Base-by-base conservation (phyloP, 129 eudicot species). In the Flaveria bidentis region DNA sequence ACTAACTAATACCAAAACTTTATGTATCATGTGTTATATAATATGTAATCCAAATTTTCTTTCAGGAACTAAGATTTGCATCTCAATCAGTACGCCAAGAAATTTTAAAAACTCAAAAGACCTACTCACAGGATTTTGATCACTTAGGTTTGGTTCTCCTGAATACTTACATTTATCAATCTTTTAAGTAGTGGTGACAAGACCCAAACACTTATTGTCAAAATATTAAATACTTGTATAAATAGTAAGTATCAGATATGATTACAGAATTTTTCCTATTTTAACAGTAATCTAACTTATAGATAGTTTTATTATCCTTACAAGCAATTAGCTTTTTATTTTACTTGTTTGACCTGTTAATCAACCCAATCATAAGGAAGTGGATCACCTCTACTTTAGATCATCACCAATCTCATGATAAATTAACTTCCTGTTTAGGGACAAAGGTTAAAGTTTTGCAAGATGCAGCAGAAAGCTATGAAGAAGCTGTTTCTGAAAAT, bases 61-160 rank as follows among this genome's bases (percentile, higher is more conserved):
- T 82, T 77, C 88, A 94, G 99, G 99, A 91, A 72, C 87, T 94
- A 74, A 91, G 85, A 86, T 79, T 63, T 87, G 87, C 96, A 66
- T 94, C 99, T 61, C 96, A 89, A 68, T 75, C 93, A 70, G 87
- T 89, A 74, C 88, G 87, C 82, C 99, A 85, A 76, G 96, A 94
- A 76, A 30, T 91, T 71, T 67, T 79, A 72, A 83, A 82, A 76
- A 75, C 90, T 61, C 87, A 86, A 51, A 86, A 86, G 80, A 82
- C 82, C 84, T 94, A 91, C 74, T 44, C 81, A 9, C 90, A 87
- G 70, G 99, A 87, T 63, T 89, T 89, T 79, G 82, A 72, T 77
- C 77, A 51, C 56, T 76, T 94, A 91, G 98, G 98, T 94, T 70
- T 60, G 72, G 52, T 74, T 63, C 51, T 72, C 77, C 23, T 2